Conservation (phyloP, 164 flowering plant species). For the Houttuynia cordata region DNA sequence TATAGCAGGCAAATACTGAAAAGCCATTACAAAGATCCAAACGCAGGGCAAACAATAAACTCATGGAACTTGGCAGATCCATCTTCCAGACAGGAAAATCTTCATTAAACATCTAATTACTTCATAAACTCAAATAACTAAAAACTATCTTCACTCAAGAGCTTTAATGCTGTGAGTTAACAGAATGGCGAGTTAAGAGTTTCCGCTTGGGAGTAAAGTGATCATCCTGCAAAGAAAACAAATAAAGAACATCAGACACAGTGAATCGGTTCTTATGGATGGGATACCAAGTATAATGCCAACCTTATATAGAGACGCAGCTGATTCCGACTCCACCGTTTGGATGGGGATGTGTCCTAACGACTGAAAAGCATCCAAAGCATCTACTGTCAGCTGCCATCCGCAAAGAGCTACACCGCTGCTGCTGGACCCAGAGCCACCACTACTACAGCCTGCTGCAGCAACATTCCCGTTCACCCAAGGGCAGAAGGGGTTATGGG, state of each 20-base stretch:
- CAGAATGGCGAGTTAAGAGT: constrained; percentile 25
- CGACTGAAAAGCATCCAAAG: constrained; percentile 66
- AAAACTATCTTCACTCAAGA: constrained; percentile 1
- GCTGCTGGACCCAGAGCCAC: constrained; percentile 33
- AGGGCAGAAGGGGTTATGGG: constrained; percentile 84
- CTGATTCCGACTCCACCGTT: constrained; percentile 76
- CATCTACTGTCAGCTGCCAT: constrained; percentile 95
- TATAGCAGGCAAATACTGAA: too few species aligned
- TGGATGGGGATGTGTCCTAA: constrained; percentile 55
- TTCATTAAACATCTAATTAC: background rate
- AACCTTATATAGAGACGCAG: constrained; percentile 92
- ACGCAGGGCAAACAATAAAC: too few species aligned
- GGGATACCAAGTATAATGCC: background rate
- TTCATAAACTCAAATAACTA: background rate
- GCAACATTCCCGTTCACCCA: constrained; percentile 99
- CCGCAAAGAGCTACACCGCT: constrained; percentile 65
- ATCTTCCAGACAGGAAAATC: too few species aligned
- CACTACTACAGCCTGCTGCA: constrained; percentile 67
- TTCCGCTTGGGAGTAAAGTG: constrained; percentile 27
- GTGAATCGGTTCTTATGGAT: too few species aligned
- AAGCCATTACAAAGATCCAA: too few species aligned
- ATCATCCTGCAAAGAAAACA: constrained; percentile 30
- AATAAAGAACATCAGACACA: background rate
- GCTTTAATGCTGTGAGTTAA: constrained; percentile 30
- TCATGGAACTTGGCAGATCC: too few species aligned